Conservation (phyloP, 169 alveolate genomes). For the Cryptosporidium meleagridis region DNA sequence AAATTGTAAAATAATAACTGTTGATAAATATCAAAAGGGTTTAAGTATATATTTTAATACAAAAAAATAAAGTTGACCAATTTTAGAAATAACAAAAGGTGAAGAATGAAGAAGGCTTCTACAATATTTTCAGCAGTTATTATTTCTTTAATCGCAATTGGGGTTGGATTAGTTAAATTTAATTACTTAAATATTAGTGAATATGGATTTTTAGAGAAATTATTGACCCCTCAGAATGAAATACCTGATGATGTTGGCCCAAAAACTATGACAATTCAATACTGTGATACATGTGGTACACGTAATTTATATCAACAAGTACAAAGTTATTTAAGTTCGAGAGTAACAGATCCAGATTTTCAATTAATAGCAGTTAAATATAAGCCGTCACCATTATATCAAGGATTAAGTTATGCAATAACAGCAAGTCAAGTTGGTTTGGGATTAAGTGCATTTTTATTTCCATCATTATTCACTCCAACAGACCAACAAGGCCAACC, state of each 20-base stretch:
- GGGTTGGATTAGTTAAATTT: constrained; percentile 41
- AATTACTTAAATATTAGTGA: constrained; percentile 31
- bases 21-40: too few species aligned
- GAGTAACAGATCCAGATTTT: constrained; percentile 69
- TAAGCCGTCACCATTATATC: constrained; percentile 43
- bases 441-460: constrained; percentile 59
- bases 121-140: constrained; percentile 30
- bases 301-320: constrained; percentile 61
- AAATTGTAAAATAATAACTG: too few species aligned
- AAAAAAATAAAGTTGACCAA: too few species aligned
- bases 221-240: constrained; percentile 49
- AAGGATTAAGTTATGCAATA: constrained; percentile 45
- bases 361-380: constrained; percentile 49
- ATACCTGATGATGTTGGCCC: constrained; percentile 60
- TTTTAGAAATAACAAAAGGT: not conserved
- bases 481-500: constrained; percentile 44
- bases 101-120: constrained; percentile 27
- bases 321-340: constrained; percentile 61
- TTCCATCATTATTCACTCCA: constrained; percentile 45
- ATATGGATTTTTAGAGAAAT: constrained; percentile 22
- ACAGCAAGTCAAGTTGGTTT: constrained; percentile 58
- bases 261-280: constrained; percentile 67
- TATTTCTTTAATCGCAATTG: constrained; percentile 12
- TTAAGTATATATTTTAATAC: too few species aligned
- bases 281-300: constrained; percentile 72